phyloP scores from a whole-genome alignment of 2,329 filamentous ascomycete genomes.

The Plectosphaerella sp. region DNA sequence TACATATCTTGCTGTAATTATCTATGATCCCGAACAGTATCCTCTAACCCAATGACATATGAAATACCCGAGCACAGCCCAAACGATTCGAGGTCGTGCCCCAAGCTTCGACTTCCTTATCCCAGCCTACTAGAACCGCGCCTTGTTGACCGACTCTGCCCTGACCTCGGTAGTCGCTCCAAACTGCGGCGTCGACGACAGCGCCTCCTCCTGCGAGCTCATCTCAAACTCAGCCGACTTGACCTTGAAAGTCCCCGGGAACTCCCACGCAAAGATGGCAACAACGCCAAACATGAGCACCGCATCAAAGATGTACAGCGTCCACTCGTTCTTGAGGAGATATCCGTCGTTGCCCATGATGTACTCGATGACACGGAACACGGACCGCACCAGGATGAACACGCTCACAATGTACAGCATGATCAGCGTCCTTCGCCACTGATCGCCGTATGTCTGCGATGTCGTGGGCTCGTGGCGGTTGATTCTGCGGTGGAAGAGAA shows the following conservation, averaged over 20 bases:
- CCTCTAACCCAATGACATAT: no score
- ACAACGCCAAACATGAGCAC: conserved; percentile 23
- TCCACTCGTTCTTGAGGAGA: conserved; percentile 26
- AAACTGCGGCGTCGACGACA: neutral
- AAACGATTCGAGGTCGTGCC: no score
- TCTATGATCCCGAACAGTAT: no score
- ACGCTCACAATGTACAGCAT: conserved; percentile 19
- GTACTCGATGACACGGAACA: conserved; percentile 38
- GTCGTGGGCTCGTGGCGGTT: conserved; percentile 22
- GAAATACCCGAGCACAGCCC: no score
- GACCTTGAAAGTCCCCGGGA: neutral
- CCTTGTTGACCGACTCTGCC: no score
- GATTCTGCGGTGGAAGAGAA: conserved; percentile 40
- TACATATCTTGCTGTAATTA: no score
- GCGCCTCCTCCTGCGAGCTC: neutral
- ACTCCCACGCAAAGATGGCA: conserved; percentile 11
- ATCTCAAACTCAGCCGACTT: neutral
- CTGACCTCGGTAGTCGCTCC: neutral
- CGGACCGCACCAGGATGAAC: conserved; percentile 33
- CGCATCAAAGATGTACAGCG: conserved; percentile 31
- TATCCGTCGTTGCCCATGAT: conserved; percentile 24
- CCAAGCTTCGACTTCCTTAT: no score
- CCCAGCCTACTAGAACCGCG: no score
- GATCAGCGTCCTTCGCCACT: conserved; percentile 21
- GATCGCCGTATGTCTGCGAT: conserved; percentile 15